Percentiles rank a stretch among this genome's conserved stretches.
phyloP scores from a whole-genome alignment of 331 rosid species.

The Malus hybrid region DNA sequence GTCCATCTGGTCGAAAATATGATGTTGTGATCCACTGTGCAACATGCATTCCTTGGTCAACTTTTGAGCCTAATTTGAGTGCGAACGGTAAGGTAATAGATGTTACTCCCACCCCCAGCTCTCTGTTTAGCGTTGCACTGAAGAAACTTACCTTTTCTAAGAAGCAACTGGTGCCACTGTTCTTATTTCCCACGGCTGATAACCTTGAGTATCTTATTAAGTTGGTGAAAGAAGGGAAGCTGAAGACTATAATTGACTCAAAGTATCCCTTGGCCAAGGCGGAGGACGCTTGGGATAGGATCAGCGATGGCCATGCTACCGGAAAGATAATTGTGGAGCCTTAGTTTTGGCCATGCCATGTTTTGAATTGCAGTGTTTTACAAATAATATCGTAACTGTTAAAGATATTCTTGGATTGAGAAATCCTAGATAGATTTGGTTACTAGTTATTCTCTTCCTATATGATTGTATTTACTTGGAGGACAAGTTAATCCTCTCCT shows the following conservation, averaged over 20 bases:
- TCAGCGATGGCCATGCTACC: conserved; percentile 71
- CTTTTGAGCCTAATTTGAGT: conserved; percentile 47
- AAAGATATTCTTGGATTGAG: no score
- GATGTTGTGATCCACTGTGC: conserved; percentile 58
- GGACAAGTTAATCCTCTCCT: no score
- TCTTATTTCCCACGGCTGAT: no score
- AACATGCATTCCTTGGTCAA: conserved; percentile 56
- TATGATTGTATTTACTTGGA: no score
- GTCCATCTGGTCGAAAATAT: conserved; percentile 70
- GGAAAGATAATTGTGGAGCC: conserved; percentile 76
- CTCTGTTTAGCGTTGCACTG: background rate
- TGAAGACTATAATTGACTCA: conserved; percentile 63
- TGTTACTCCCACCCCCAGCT: conserved; percentile 32
- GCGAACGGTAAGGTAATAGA: conserved; percentile 54
- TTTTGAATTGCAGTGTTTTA: no score
- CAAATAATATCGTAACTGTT: no score
- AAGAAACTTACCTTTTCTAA: conserved; percentile 29
- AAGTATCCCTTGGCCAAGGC: conserved; percentile 52
- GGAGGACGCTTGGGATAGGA: conserved; percentile 79
- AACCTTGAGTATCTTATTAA: conserved; percentile 19
- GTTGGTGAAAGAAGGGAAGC: conserved; percentile 54
- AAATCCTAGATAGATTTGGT: no score
- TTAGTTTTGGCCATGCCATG: background rate
- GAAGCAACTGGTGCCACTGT: no score
- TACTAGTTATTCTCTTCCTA: no score